Evolutionary conservation across 352 stramenopile genomes (phyloP), one percentile per base, ranked within the genome.

Genomic region (Pythium diclinum): DNA sequence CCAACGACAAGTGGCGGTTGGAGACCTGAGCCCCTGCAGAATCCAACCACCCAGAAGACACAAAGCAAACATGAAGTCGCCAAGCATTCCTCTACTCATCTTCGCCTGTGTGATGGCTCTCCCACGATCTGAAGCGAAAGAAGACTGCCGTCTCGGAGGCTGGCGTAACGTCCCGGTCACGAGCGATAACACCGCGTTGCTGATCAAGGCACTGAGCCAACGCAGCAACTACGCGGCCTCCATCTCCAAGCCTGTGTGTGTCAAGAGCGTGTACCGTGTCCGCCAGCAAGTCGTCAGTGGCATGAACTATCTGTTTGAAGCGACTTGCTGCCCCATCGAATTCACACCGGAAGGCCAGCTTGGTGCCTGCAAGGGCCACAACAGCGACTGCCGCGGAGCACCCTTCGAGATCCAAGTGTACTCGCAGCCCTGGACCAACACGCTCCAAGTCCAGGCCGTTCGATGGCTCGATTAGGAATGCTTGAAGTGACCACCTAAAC

Each of bases 401-500:
- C 40, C 40, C 14, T 47, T 47, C 14, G 40, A 47, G 40, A 47
- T 47, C 40, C 40, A 47, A 47, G 40, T 47, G 40, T 47, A 47
- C 17, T 47, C 40, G 40, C 40, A 47, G 40, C 40, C 40, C 5
- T 47, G 40, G 40, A 47, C 40, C 10, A 47, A 47, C 40, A 47
- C 40, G 40, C 40, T 47, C 5, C 14, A 47, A n/a, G 40, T 47
- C 14, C 40, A 47, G 40, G 40, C 40, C 13, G 21, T 47, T 19
- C 13, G 17, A 21, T 47, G 40, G 40, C 40, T 47, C 40, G 40
- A 47, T 19, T 47, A 47, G 17, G 40, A 47, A 19, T 28, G 33
- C 33, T 38, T 13, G 33, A 38, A 38, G 33, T 38, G 33, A 38
- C 10, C 33, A 13, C 33, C 10, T 7, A 1, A 9, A 7, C 33